Conservation (phyloP, 495 filamentous ascomycete species). For the Tetracladium setigerum region DNA sequence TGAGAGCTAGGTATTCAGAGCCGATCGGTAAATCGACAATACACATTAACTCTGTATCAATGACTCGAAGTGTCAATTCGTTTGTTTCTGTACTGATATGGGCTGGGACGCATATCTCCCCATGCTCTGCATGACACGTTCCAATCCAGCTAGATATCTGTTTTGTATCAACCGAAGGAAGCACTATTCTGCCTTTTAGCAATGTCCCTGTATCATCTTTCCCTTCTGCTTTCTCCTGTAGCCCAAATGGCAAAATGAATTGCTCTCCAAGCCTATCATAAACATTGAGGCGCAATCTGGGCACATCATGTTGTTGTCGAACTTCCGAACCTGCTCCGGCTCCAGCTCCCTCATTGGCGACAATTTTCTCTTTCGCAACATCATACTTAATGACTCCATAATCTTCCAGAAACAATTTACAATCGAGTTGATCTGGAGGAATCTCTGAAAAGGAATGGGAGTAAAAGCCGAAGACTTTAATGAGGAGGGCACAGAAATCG, state of each 20-base stretch:
- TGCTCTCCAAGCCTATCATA: neutral
- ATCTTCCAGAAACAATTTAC: too few species aligned
- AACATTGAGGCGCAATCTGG: too few species aligned
- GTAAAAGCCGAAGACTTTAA: neutral
- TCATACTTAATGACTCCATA: too few species aligned
- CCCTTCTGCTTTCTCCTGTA: neutral
- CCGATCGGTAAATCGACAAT: neutral
- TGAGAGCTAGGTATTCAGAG: neutral
- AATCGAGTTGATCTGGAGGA: neutral
- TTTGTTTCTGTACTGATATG: neutral
- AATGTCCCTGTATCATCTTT: neutral
- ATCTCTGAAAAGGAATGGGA: neutral
- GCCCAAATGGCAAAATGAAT: neutral
- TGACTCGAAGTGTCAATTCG: neutral
- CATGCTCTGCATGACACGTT: too few species aligned
- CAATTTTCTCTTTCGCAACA: too few species aligned
- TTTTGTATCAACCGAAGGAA: neutral
- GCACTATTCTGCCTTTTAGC: neutral
- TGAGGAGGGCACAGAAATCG: neutral
- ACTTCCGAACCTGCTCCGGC: too few species aligned
- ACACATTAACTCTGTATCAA: neutral
- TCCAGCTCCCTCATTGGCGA: too few species aligned
- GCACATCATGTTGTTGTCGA: too few species aligned
- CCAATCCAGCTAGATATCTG: neutral
- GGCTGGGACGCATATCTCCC: too few species aligned